Percentiles rank a stretch among this genome's conserved stretches.
Conservation (phyloP, 257 asterid species). For the Ehretia macrophylla region DNA sequence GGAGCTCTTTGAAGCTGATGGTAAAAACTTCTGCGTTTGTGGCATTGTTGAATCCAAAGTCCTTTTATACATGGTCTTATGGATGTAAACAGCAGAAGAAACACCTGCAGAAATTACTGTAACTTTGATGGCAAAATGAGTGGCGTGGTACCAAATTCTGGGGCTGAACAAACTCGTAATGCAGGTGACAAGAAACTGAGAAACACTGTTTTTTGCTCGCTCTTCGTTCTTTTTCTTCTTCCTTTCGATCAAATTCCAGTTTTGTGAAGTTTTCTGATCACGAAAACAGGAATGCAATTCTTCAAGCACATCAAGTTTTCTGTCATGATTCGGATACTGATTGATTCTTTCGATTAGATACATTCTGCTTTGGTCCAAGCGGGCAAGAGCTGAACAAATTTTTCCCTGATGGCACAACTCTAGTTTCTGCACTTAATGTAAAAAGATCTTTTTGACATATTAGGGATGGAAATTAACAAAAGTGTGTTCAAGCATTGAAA, state of each 20-base stretch:
- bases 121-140: conserved; percentile 35
- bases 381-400: conserved; percentile 29
- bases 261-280: conserved; percentile 16
- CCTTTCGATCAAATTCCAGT: conserved; percentile 15
- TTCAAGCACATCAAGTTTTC: conserved; percentile 20
- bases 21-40: too few species aligned
- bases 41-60: conserved; percentile 3
- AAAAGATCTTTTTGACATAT: neutral
- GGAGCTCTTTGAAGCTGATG: conserved; percentile 6
- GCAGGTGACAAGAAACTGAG: conserved; percentile 11
- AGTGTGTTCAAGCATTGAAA: neutral
- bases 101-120: conserved; percentile 29
- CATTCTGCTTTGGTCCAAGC: conserved; percentile 40
- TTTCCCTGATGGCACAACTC: conserved; percentile 21
- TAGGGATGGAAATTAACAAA: too few species aligned
- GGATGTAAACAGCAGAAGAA: conserved; percentile 17
- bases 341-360: conserved; percentile 30
- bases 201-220: conserved; percentile 10
- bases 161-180: conserved; percentile 18
- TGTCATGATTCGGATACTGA: conserved; percentile 21
- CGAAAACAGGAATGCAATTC: conserved; percentile 36
- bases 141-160: conserved; percentile 18
- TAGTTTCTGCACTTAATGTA: conserved; percentile 24
- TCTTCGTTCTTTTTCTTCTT: conserved; percentile 6
- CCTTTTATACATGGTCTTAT: neutral